Evolutionary conservation across 805 yeast species (phyloP), one percentile per base, ranked within the genome.

Genomic region (Barnettozyma wickerhamii): DNA sequence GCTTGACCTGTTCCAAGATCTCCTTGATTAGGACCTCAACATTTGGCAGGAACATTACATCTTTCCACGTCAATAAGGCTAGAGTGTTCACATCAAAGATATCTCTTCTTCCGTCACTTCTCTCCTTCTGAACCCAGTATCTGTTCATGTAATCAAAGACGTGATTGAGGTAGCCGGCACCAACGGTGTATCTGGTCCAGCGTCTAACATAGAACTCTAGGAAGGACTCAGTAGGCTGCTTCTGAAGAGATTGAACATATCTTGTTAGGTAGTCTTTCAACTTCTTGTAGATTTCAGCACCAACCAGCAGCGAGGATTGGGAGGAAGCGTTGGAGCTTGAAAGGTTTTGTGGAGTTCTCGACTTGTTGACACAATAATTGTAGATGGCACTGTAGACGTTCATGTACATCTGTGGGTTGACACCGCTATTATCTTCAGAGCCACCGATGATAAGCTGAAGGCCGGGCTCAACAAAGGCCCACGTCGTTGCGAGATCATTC

Each of bases 91-190:
- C 95, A 62, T 93, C 99, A 62, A 80, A 88, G 34, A 93, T 81
- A 55, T 87, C 89, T 48, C 89, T 75, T 55, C 87, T 78, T 14
- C 97, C 97, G 59, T 91, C 97, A 32, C 88, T 84, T 56, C 98
- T 75, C 63, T 91, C 98, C 57, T 95, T 90, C 52, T 84, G 85
- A 33, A 95, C 96, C 99, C 99, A 93, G 64, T 91, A 93, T 47
- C 98, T 76, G 63, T 93, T 93, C 76, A 93, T 80, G 63, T 93
- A 93, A 60, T 91, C 96, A 56, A 93, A 86, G 6, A 95, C 90
- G 59, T 95, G 93, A 61, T 88, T 89, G 60, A 93, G 66, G 62
- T 87, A 85, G 13, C 89, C 84, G 2, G 98, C 95, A 20, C 98
- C 98, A 39, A 87, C 79, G 18, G 95, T 79, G 60, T 75, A 93